These are phyloP conservation scores for Pseudohyphozyma bogoriensis DNA, from an alignment of 768 basidiomycete genomes.

Conservation along the genomic window DNA sequence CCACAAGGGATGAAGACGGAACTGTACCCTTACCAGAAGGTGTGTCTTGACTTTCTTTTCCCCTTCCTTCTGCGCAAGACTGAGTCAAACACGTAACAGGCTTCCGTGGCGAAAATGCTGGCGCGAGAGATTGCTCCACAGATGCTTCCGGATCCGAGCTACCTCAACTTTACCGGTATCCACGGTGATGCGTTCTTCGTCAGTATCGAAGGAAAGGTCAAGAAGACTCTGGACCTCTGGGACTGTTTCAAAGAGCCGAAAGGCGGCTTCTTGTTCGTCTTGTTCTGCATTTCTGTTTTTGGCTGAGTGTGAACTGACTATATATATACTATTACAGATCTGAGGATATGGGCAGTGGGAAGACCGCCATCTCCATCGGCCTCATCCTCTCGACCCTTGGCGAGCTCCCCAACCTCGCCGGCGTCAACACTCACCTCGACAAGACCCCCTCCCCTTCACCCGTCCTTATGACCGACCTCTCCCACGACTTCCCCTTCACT, in stretches of 20 bases:
- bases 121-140: slow-evolving; percentile 28
- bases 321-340: slow-evolving; percentile 25
- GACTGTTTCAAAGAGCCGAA: slow-evolving; percentile 16
- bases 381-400: slow-evolving; percentile 33
- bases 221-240: neutral
- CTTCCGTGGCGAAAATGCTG: slow-evolving; percentile 29
- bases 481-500: slow-evolving; percentile 1
- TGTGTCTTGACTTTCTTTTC: too few species aligned
- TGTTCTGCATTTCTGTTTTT: neutral
- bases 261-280: slow-evolving; percentile 22
- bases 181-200: neutral
- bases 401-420: slow-evolving; percentile 25
- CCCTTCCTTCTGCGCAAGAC: neutral
- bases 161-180: neutral
- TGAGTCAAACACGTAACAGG: neutral
- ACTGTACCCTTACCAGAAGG: slow-evolving; percentile 25
- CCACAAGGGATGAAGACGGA: slow-evolving; percentile 12
- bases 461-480: slow-evolving; percentile 7
- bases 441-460: slow-evolving; percentile 2
- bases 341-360: slow-evolving; percentile 40
- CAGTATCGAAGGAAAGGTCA: slow-evolving; percentile 12
- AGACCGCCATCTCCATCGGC: slow-evolving; percentile 37
- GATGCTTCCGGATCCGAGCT: too few species aligned
- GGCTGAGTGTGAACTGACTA: too few species aligned
- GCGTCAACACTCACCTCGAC: slow-evolving; percentile 24